These are phyloP conservation scores for Boletus subcaerulescens DNA, from an alignment of 768 basidiomycete genomes.

Conservation along the genomic window DNA sequence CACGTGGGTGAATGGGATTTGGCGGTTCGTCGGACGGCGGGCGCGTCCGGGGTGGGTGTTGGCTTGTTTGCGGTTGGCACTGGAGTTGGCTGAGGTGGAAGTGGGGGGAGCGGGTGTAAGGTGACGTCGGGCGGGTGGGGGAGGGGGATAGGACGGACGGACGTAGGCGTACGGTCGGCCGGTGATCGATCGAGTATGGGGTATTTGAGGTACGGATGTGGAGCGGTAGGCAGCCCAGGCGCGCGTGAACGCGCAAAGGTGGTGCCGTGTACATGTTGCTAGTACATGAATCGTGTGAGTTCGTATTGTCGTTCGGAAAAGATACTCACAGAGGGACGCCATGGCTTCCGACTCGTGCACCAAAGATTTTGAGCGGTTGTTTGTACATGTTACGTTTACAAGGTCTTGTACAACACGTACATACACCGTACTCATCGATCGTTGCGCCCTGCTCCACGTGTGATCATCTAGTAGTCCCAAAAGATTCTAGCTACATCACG, in stretches of 20 bases:
- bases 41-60: neutral
- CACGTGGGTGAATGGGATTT: slow-evolving; percentile 44
- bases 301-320: neutral
- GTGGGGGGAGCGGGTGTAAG: neutral
- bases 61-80: too few species aligned
- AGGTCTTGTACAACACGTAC: slow-evolving; percentile 22
- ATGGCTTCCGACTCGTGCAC: neutral
- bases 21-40: slow-evolving; percentile 31
- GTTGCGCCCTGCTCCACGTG: too few species aligned
- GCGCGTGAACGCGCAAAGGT: slow-evolving; percentile 4
- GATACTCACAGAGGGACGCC: slow-evolving; percentile 9
- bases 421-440: slow-evolving; percentile 15
- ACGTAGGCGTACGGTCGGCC: neutral
- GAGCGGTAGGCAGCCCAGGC: neutral
- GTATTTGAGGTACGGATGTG: neutral
- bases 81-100: too few species aligned
- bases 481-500: too few species aligned
- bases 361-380: slow-evolving; percentile 18
- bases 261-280: neutral
- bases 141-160: neutral
- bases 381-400: slow-evolving; percentile 24
- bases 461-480: too few species aligned
- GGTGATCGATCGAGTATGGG: slow-evolving; percentile 7
- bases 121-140: slow-evolving; percentile 16
- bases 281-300: neutral